Evolutionary conservation across 1,139 yeast species (phyloP), one percentile per base, ranked within the genome.

Genomic region (Diutina siamensis): DNA sequence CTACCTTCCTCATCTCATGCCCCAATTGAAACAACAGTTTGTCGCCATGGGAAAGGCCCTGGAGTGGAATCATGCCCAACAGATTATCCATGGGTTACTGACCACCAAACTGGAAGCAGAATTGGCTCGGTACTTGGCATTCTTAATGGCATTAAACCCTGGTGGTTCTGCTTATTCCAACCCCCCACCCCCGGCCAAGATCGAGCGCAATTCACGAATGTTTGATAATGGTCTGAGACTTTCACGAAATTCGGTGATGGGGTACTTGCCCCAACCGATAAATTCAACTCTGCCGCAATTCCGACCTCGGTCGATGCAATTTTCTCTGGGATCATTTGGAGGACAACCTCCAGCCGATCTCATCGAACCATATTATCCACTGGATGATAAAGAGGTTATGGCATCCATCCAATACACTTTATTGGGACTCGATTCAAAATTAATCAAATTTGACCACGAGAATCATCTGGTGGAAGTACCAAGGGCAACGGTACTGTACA

Each of bases 401-500:
- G 66, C 68, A 13, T 81, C 75, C 51, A 62, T 86, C 4, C 76
- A 83, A 3, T 88, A 75, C 57, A 75, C 86, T 0, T 62, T 89
- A 31, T 70, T 82, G 21, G 97, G 95, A 0, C 71, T 85, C 7
- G 83, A 84, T 44, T 80, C 95, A 1, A 73, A 72, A 38, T 54
- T 78, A 40, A 25, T 38, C 3, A 3, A 15, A 74, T 87, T 45
- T 70, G 76, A 1, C 74, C 83, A 60, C 28, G 53, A 57, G 13
- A 62, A 65, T 7, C 54, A 53, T 19, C 58, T 65, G 13, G 53
- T 65, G 7, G 63, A 61, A 38, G 58, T 85, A 10, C 88, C 94
- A 0, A 52, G 63, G 0, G 62, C 67, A 34, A 60, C 85, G 12
- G 74, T 72, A 50, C 77, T 89, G 20, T 66, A 76, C 35, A 68